A percentile compares a stretch with the other conserved stretches of the same genome.
phyloP scores from a whole-genome alignment of 2,329 filamentous ascomycete genomes.

The Penicillium fuscoglaucum region DNA sequence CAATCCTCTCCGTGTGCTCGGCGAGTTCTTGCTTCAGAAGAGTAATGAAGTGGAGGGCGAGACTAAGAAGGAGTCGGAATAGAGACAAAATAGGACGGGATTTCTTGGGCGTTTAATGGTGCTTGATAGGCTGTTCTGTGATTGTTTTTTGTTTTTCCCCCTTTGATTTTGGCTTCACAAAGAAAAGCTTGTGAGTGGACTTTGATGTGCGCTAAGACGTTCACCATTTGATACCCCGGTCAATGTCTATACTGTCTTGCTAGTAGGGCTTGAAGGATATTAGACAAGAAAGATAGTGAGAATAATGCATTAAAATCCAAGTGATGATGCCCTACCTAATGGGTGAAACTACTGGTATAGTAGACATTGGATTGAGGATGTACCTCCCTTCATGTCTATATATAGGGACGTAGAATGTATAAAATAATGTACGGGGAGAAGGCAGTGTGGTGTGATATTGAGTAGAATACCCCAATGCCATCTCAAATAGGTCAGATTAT shows the following conservation, averaged over 20 bases:
- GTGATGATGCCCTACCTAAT: not conserved
- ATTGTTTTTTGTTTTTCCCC: not conserved
- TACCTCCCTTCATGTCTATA: not conserved
- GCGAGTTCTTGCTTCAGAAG: slow-evolving; percentile 68
- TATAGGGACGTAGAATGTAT: not conserved
- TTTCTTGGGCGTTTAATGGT: slow-evolving; percentile 12
- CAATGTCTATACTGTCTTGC: not conserved
- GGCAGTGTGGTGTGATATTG: too few species aligned
- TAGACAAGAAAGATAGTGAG: not conserved
- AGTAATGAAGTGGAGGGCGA: slow-evolving; percentile 63
- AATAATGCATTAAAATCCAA: not conserved
- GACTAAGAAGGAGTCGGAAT: slow-evolving; percentile 31
- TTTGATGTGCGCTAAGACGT: not conserved
- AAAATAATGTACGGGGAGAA: not conserved
- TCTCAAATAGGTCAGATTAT: not conserved
- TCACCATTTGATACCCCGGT: slow-evolving; percentile 4
- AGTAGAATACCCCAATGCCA: not conserved
- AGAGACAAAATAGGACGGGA: not conserved
- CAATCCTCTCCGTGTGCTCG: slow-evolving; percentile 67
- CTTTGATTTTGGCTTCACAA: not conserved
- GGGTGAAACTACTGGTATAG: not conserved
- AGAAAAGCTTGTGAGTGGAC: not conserved
- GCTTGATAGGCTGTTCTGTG: not conserved
- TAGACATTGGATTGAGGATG: not conserved
- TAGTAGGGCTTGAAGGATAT: not conserved